Conservation (phyloP, 257 asterid species). For the Capsicum baccatum region DNA sequence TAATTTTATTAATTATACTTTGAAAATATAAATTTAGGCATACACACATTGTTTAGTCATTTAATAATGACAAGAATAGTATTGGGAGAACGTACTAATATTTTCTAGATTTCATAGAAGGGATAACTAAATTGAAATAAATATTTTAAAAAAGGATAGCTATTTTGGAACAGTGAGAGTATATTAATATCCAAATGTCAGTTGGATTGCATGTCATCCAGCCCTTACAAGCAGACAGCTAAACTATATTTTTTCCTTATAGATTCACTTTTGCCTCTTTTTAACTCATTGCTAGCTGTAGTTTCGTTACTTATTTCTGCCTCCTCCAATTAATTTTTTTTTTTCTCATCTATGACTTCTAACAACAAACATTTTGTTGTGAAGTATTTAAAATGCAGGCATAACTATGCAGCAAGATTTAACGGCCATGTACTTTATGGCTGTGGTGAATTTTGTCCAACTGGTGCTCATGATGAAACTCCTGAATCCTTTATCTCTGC, state of each 20-base stretch:
- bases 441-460: background rate
- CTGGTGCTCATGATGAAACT: background rate
- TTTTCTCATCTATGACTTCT: background rate
- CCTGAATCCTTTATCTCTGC: background rate
- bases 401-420: background rate
- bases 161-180: too few species aligned
- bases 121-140: too few species aligned
- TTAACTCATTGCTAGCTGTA: background rate
- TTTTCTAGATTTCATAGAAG: too few species aligned
- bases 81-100: too few species aligned
- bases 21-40: too few species aligned
- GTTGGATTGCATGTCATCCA: background rate
- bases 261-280: background rate
- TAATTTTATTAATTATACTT: too few species aligned
- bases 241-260: background rate
- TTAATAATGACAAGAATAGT: too few species aligned
- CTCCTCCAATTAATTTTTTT: background rate
- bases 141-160: too few species aligned
- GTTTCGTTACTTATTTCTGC: background rate
- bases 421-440: slow-evolving; percentile 9
- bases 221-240: background rate
- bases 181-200: background rate
- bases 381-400: slow-evolving; percentile 14
- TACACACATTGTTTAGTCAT: too few species aligned
- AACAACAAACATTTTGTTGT: background rate